These are phyloP conservation scores for Fraxinus velutina DNA, from an alignment of 305 asterid species.

Conservation along the genomic window DNA sequence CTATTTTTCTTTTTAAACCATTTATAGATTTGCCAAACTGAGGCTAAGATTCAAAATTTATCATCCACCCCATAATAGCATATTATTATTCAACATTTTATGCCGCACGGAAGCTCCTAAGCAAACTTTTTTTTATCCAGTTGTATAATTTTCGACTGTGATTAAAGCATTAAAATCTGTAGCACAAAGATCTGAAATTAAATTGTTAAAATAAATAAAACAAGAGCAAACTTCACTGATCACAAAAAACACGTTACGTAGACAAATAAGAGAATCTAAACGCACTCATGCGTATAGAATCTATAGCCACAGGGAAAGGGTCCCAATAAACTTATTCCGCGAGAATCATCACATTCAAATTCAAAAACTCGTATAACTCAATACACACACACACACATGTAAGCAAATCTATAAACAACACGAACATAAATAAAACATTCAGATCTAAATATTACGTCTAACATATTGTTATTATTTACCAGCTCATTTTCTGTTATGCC, in stretches of 20 bases:
- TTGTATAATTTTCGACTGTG: background rate
- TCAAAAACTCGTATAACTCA: background rate
- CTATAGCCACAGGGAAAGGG: background rate
- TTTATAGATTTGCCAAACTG: no score
- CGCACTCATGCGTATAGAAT: background rate
- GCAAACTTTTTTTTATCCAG: no score
- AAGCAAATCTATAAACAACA: slow-evolving; percentile 14
- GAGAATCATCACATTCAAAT: background rate
- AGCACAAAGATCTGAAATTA: background rate
- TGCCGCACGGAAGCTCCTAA: no score
- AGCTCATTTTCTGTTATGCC: no score
- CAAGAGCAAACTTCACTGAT: background rate
- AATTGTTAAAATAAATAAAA: background rate
- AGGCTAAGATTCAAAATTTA: no score
- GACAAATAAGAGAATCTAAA: background rate
- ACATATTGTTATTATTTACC: no score
- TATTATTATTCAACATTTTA: no score
- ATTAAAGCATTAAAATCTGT: background rate
- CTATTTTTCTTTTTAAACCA: no score
- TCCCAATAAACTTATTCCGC: background rate
- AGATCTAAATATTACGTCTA: background rate
- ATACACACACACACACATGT: background rate
- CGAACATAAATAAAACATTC: background rate
- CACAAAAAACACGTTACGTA: background rate
- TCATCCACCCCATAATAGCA: no score